Percentiles rank a stretch among this genome's conserved stretches.
These are phyloP conservation scores for Scleroderma citrinum DNA, from an alignment of 768 basidiomycete genomes.

Conservation along the genomic window DNA sequence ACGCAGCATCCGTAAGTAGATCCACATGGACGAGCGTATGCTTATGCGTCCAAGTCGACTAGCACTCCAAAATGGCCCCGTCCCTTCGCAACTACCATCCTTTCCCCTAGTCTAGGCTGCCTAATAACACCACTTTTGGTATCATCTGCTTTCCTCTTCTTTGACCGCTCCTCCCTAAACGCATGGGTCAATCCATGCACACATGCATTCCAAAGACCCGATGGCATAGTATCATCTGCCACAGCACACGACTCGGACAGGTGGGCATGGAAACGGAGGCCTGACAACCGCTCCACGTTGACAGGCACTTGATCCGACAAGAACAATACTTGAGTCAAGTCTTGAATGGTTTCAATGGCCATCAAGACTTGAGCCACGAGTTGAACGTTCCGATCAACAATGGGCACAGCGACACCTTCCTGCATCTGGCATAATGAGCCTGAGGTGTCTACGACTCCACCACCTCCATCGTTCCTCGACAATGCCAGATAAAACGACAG, in stretches of 20 bases:
- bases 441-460: background rate
- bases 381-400: slow-evolving; percentile 60
- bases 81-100: slow-evolving; percentile 2
- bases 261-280: slow-evolving; percentile 49
- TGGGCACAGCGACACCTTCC: slow-evolving; percentile 16
- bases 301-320: slow-evolving; percentile 43
- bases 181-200: slow-evolving; percentile 40
- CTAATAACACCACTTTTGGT: slow-evolving; percentile 1
- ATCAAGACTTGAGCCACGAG: slow-evolving; percentile 58
- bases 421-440: background rate
- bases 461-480: slow-evolving; percentile 14
- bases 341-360: slow-evolving; percentile 53
- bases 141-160: slow-evolving; percentile 37
- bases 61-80: slow-evolving; percentile 37
- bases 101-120: slow-evolving; percentile 2
- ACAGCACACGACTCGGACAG: slow-evolving; percentile 32
- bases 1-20: too few species aligned
- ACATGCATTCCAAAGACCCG: slow-evolving; percentile 43
- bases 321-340: slow-evolving; percentile 57
- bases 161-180: slow-evolving; percentile 43
- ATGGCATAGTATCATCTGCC: slow-evolving; percentile 19
- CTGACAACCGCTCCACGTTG: slow-evolving; percentile 50
- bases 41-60: slow-evolving; percentile 33
- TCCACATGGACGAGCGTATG: too few species aligned
- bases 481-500: slow-evolving; percentile 41